Evolutionary conservation across 441 rosid species (phyloP), one percentile per base, ranked within the genome.

Genomic region (Pelargonium australe): DNA sequence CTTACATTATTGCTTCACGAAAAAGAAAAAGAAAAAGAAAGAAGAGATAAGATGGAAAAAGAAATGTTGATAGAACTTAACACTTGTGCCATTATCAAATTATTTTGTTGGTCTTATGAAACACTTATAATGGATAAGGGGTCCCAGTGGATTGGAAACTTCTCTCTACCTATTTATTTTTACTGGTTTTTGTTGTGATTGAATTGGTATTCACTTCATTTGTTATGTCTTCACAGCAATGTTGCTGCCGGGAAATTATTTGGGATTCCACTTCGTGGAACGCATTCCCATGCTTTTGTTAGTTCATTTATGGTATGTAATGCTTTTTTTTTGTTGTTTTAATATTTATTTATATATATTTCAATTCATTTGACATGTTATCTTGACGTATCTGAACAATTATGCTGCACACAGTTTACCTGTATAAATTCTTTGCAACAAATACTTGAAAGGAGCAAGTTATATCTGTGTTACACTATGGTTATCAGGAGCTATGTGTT

Each of bases 211-310:
- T 69, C 61, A 20, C 53, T 63, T 58, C 64, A 55, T 76, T 17
- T 37, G 19, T 66, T 64, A 23, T 68, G 58, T 63, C 49, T 72
- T 81, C 64, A 65, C 85, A 93, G 98, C 81, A 93, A 93, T 82
- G 96, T 89, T 78, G 94, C 98, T 34, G 97, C 98, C 57, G 98
- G 97, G 63, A 84, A 66, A 76, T 70, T 90, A 73, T 93, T 90
- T 74, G 92, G 94, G 67, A 93, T 93, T 73, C 98, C 98, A 23
- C 89, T 93, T 67, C 87, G 92, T 68, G 98, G 97, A 72, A 92
- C 97, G 41, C 98, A 90, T 83, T 90, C 97, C 25, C 98, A 92
- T 84, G 97, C 98, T 61, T 92, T 90, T 87, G 90, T 93, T 75
- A 93, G 98, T 83, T 93, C 98, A 68, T 93, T 82, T 78, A 90